Base-by-base conservation (phyloP, 495 filamentous ascomycete species). In the Podospora conica region DNA sequence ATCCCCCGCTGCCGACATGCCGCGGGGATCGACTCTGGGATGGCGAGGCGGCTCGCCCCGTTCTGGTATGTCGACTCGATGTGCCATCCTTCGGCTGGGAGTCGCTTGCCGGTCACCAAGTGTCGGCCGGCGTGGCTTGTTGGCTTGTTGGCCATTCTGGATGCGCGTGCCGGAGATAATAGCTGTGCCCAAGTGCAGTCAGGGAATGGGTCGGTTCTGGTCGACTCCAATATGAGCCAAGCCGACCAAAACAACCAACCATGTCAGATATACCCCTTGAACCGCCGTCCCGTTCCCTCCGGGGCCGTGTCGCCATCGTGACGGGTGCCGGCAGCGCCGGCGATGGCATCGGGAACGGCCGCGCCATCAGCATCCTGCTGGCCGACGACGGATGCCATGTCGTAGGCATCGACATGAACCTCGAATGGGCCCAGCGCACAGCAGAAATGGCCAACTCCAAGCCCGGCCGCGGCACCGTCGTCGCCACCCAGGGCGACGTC, bases 301-400 rank as follows among this genome's bases (percentile, higher is more conserved):
- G 55, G 9, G 84, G 82, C 27, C 80, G 82, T 58, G 81, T 83
- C 29, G 85, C 85, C 65, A 83, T 88, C 67, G 82, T 88, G 28
- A 85, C 85, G 4, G 85, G 85, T 55, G 85, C 85, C 55, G 85
- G 86, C 27, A 79, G 77, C 57, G 74, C 74, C 12, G 81, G 78
- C 3, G 79, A 80, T 33, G 84, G 81, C 20, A 82, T 88, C 60
- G 86, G 86, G 11, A 88, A 87, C 66, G 86, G 84, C 12, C 79
- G 84, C 2, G 86, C 86, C 4, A 83, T 80, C 53, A 79, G 84
- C 6, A 82, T 87, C 59, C 77, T 87, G 3, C 76, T 87, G 1
- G 84, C 86, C 25, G 75, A 81, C 24, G 82, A 85, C 40, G 85
- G 84, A 28, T 80, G 77, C 65, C 70, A 77, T 3, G 85, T 88